These are phyloP conservation scores for Sideroxylon spinosum DNA, from an alignment of 179 eudicot genomes.

Conservation along the genomic window DNA sequence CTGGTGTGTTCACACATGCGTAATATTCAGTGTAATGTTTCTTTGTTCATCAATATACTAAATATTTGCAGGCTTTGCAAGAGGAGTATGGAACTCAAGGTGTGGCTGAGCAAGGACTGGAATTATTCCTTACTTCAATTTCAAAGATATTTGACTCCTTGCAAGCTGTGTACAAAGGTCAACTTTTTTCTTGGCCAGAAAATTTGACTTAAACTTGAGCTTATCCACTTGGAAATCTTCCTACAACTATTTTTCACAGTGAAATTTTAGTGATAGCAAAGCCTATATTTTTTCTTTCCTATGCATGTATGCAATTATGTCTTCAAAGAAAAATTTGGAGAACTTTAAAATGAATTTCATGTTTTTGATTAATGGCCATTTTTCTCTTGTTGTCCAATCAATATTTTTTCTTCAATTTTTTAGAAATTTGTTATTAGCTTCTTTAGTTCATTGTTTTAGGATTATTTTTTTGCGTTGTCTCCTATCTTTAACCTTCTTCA, in stretches of 20 bases:
- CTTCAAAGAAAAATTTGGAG: not conserved
- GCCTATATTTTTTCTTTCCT: not conserved
- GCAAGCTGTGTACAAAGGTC: slow-evolving; percentile 60
- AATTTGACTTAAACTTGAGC: not conserved
- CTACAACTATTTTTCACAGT: not conserved
- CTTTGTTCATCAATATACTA: not conserved
- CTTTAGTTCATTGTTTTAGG: not conserved
- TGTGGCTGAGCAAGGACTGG: slow-evolving; percentile 54
- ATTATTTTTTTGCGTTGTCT: not conserved
- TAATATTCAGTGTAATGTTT: not conserved
- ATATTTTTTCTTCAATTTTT: not conserved
- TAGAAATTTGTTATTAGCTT: not conserved
- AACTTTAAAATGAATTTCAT: not conserved
- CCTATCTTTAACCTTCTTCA: not conserved
- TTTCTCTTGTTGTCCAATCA: not conserved
- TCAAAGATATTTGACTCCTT: slow-evolving; percentile 51
- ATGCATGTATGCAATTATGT: not conserved
- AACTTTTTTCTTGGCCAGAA: slow-evolving; percentile 12
- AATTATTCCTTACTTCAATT: slow-evolving; percentile 54
- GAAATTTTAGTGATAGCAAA: not conserved
- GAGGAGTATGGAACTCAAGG: slow-evolving; percentile 65
- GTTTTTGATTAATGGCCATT: not conserved
- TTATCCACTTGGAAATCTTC: not conserved
- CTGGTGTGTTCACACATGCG: not conserved
- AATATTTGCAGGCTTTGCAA: slow-evolving; percentile 53